Evolutionary conservation across 192 early-diverging fungal genomes (phyloP), one percentile per base, ranked within the genome.

Genomic region (Linnemannia hyalina): DNA sequence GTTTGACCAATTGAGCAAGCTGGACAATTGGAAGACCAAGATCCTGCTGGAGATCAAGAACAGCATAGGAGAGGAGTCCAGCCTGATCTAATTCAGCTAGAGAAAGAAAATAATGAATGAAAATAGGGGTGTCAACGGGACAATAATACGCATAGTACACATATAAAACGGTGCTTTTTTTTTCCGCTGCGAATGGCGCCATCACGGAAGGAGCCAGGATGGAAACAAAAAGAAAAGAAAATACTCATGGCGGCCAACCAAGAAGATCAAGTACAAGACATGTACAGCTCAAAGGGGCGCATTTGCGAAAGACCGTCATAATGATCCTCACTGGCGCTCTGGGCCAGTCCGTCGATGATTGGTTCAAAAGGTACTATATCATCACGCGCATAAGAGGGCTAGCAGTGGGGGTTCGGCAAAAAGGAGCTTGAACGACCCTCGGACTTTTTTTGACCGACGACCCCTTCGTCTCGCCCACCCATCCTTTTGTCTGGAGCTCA

Each of bases 21-120:
- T 99, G 49, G 99, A 99, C 91, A 93, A 93, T 84, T 99, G 99
- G 99, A 99, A 99, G 90, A 99, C 98, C 18, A 94, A 95, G 38
- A 89, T 99, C 70, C 89, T 99, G 63, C 90, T 99, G 75, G 91
- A 92, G 75, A 95, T 98, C 77, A 98, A 99, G 91, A 97, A 98
- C 86, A 85, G 93, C 32, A 92, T 98, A 73, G 93, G 92, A 88
- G 91, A 92, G 46, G 92, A 92, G 23, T 89, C 91, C 7, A 89
- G 89, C 75, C 87, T 95, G 20, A 93, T 90, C 42, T 95, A 91
- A 75, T 11, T 3, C 1, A 22, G 22, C n/a, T 16, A 36, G 4
- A 65, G n/a, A 15, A 52, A 15, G 36, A 60, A 46, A 18, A 49
- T 23, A 46, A 46, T 10, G 5, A 42, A 13, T 32, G 38, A 46